Evolutionary conservation across 1,284 basidiomycete genomes (phyloP).

Genomic region (Cerrena zonata): DNA sequence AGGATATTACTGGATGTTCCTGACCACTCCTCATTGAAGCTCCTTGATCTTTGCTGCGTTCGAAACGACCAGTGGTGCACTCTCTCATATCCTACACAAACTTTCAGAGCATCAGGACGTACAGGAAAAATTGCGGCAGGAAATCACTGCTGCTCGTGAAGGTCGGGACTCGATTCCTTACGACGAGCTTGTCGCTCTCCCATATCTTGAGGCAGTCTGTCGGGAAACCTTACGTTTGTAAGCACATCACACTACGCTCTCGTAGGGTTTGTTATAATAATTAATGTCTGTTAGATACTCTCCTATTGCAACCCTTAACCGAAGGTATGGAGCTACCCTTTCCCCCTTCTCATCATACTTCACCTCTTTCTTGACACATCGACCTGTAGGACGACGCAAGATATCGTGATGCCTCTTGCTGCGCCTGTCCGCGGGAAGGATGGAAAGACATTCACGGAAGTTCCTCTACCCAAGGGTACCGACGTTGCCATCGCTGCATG

Average conservation of each 20-base stretch:
- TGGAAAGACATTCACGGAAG: not conserved
- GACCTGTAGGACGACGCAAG: constrained; percentile 16
- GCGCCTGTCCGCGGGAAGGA: constrained; percentile 4
- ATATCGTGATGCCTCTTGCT: constrained; percentile 20
- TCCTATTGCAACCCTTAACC: not conserved
- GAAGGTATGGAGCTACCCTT: not conserved
- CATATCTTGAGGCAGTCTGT: constrained; percentile 11
- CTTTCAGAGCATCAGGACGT: not conserved
- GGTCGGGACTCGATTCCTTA: not conserved
- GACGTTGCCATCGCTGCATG: not conserved
- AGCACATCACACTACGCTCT: constrained; percentile 5
- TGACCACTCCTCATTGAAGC: too few species aligned
- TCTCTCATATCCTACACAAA: not conserved
- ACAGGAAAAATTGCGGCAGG: constrained; percentile 1
- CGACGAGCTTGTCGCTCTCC: constrained; percentile 3
- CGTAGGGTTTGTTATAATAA: too few species aligned
- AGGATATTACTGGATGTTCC: too few species aligned
- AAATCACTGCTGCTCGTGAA: not conserved
- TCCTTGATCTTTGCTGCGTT: too few species aligned
- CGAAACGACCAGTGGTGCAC: not conserved
- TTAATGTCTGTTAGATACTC: not conserved
- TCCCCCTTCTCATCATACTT: not conserved
- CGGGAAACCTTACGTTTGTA: constrained; percentile 19
- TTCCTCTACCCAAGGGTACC: not conserved
- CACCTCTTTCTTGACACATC: constrained; percentile 13